Evolutionary conservation across 2,329 filamentous ascomycete species (phyloP).

Genomic region (Polychaeton citri): DNA sequence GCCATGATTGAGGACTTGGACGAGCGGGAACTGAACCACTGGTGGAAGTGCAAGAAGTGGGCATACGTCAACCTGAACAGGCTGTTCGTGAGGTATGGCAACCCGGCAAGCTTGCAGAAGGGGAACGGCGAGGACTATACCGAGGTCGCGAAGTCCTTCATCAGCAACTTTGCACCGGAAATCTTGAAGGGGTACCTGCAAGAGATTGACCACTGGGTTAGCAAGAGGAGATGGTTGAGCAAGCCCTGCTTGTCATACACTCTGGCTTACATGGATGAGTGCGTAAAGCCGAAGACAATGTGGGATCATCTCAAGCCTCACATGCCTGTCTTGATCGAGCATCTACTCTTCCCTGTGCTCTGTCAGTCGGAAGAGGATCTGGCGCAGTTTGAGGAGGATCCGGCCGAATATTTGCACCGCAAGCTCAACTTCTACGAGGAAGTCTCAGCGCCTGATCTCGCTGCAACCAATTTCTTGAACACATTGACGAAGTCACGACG

Average conservation of each 20-base stretch:
- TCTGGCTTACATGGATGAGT: slow-evolving; percentile 90
- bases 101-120: slow-evolving; percentile 61
- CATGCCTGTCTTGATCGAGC: slow-evolving; percentile 81
- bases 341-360: slow-evolving; percentile 89
- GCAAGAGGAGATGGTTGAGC: slow-evolving; percentile 88
- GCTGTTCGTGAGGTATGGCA: slow-evolving; percentile 87
- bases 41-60: slow-evolving; percentile 99
- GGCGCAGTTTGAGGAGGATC: slow-evolving; percentile 86
- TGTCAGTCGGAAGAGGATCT: slow-evolving; percentile 87
- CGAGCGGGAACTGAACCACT: slow-evolving; percentile 86
- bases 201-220: slow-evolving; percentile 96
- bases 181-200: slow-evolving; percentile 89
- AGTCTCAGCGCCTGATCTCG: slow-evolving; percentile 84
- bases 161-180: slow-evolving; percentile 80
- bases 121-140: slow-evolving; percentile 63
- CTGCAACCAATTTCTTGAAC: slow-evolving; percentile 91
- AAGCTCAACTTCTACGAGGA: slow-evolving; percentile 98
- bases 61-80: slow-evolving; percentile 95
- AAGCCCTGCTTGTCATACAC: slow-evolving; percentile 88
- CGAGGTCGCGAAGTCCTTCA: slow-evolving; percentile 81
- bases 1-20: slow-evolving; percentile 68
- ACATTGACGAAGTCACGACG: slow-evolving; percentile 86
- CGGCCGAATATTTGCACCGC: slow-evolving; percentile 90
- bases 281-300: slow-evolving; percentile 92
- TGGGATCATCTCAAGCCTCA: slow-evolving; percentile 91